These are phyloP conservation scores for Colletotrichum acutatum DNA, from an alignment of 2,329 filamentous ascomycete genomes.

Conservation along the genomic window DNA sequence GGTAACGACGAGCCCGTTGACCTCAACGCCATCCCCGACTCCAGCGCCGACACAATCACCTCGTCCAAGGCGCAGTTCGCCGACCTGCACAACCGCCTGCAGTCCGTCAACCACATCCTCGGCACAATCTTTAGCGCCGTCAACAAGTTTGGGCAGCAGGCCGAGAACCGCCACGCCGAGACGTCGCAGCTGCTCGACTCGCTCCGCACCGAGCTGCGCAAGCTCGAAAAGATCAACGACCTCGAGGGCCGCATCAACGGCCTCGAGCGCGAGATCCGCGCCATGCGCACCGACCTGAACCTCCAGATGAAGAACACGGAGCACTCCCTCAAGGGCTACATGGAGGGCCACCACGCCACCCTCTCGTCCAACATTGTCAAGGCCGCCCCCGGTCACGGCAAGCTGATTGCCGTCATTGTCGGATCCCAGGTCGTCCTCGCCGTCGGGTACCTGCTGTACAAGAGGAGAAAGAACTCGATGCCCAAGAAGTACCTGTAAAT, in stretches of 20 bases:
- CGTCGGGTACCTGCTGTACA: constrained; percentile 79
- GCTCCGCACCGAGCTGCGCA: constrained; percentile 56
- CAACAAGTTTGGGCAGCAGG: constrained; percentile 58
- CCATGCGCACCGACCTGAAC: constrained; percentile 65
- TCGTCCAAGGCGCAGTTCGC: constrained; percentile 74
- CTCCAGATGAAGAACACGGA: constrained; percentile 63
- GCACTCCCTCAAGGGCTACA: constrained; percentile 62
- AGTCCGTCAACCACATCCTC: constrained; percentile 76
- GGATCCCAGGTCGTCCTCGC: constrained; percentile 79
- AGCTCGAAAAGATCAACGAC: constrained; percentile 55
- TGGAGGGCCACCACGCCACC: constrained; percentile 61
- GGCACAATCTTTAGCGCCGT: constrained; percentile 70
- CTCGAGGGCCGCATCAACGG: constrained; percentile 59
- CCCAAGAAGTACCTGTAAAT: constrained; percentile 91
- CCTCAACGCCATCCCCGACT: constrained; percentile 56
- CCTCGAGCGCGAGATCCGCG: constrained; percentile 69
- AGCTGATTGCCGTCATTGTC: constrained; percentile 76
- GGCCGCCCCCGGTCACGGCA: constrained; percentile 60
- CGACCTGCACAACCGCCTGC: constrained; percentile 87
- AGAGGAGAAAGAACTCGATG: constrained; percentile 77
- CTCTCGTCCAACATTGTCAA: constrained; percentile 61
- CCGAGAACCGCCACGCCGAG: constrained; percentile 68
- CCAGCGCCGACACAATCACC: constrained; percentile 58
- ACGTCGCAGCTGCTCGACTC: constrained; percentile 59
- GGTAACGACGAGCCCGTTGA: constrained; percentile 48